phyloP scores from a whole-genome alignment of 1,139 yeast species.

The Meyerozyma elateridarum region DNA sequence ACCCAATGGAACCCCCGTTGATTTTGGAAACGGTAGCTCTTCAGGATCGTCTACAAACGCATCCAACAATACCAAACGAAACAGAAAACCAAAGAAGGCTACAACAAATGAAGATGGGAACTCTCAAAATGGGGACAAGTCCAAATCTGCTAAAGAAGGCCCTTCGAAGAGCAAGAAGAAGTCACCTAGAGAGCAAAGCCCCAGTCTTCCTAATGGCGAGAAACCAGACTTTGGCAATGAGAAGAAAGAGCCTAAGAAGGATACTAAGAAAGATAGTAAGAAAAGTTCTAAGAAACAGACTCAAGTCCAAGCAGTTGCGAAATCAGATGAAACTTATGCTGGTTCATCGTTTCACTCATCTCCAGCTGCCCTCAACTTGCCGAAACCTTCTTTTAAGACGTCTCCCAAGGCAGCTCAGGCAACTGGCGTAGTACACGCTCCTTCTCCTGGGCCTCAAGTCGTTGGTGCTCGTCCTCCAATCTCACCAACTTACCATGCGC shows the following conservation, averaged over 20 bases:
- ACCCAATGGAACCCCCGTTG: slow-evolving; percentile 41
- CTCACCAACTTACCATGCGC: slow-evolving; percentile 10
- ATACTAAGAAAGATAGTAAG: slow-evolving; percentile 10
- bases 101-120: slow-evolving; percentile 18
- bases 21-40: slow-evolving; percentile 28
- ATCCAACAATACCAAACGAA: slow-evolving; percentile 1
- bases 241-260: slow-evolving; percentile 11
- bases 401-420: slow-evolving; percentile 21
- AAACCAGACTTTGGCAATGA: slow-evolving; percentile 17
- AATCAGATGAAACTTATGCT: slow-evolving; percentile 41
- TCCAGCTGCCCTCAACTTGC: slow-evolving; percentile 53
- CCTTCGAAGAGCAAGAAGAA: slow-evolving; percentile 9
- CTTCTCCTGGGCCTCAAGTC: slow-evolving; percentile 7
- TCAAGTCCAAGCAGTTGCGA: slow-evolving; percentile 6
- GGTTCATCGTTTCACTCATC: slow-evolving; percentile 57
- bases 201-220: slow-evolving; percentile 17
- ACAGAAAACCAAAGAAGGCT: slow-evolving; percentile 5
- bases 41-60: neutral
- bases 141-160: slow-evolving; percentile 32
- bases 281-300: slow-evolving; percentile 16
- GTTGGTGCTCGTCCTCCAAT: slow-evolving; percentile 28
- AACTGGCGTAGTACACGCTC: slow-evolving; percentile 9
- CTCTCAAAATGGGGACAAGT: slow-evolving; percentile 41
- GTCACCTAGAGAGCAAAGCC: slow-evolving; percentile 10
- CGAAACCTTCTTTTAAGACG: slow-evolving; percentile 48